phyloP scores from a whole-genome alignment of 2,329 filamentous ascomycete genomes.

The Sclerotinia trifoliorum region DNA sequence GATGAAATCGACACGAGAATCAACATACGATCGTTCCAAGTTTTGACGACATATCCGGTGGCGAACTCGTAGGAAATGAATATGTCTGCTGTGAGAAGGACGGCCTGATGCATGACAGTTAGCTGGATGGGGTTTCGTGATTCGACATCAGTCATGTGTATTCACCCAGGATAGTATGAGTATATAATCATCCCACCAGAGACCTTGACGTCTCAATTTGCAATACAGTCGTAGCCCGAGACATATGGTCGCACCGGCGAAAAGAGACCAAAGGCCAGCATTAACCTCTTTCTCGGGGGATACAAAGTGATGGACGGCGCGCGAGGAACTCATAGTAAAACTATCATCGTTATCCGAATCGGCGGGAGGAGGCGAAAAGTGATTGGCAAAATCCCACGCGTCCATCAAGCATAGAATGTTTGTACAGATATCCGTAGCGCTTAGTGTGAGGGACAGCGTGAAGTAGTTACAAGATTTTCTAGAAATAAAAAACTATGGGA shows the following conservation, averaged over 20 bases:
- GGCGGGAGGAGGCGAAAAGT: not conserved
- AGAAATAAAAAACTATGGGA: conserved; percentile 7
- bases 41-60: conserved; percentile 48
- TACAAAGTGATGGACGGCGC: conserved; percentile 26
- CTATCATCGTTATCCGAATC: conserved; percentile 7
- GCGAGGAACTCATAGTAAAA: conserved; percentile 24
- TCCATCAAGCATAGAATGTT: not conserved
- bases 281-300: conserved; percentile 28
- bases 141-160: conserved; percentile 5
- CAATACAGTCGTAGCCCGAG: conserved; percentile 27
- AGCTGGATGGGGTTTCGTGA: not conserved
- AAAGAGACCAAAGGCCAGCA: conserved; percentile 29
- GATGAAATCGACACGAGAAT: conserved; percentile 48
- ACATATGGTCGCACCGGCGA: conserved; percentile 27
- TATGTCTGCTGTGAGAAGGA: conserved; percentile 47
- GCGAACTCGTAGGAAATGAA: conserved; percentile 49
- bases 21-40: conserved; percentile 53
- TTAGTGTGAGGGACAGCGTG: not conserved
- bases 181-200: conserved; percentile 34
- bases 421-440: not conserved
- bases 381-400: conserved; percentile 10
- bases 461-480: conserved; percentile 14
- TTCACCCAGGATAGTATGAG: conserved; percentile 28
- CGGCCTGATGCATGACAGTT: conserved; percentile 36
- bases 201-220: conserved; percentile 26